A percentile compares a stretch with the other conserved stretches of the same genome.
Evolutionary conservation across 345 rosid genomes (phyloP).

Genomic region (Stellera chamaejasme): DNA sequence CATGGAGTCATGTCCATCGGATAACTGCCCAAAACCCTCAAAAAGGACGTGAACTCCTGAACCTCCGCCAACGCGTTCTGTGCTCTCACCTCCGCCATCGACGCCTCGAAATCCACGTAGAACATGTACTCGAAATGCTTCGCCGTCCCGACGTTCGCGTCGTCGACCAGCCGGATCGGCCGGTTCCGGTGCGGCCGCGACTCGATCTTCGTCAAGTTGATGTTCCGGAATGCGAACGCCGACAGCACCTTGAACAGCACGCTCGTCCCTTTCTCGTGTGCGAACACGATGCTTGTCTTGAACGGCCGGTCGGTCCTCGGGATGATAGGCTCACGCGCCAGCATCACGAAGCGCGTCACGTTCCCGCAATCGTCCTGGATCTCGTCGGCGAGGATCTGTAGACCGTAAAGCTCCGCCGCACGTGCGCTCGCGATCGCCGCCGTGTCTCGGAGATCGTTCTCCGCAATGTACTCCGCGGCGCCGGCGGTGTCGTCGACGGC

Average conservation of each 20-base stretch:
- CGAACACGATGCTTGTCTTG: conserved; percentile 96
- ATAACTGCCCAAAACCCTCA: conserved; percentile 92
- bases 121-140: conserved; percentile 92
- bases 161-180: conserved; percentile 73
- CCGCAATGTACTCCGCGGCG: conserved; percentile 79
- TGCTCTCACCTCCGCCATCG: conserved; percentile 90
- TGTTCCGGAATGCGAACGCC: conserved; percentile 89
- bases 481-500: conserved; percentile 94
- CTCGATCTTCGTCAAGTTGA: conserved; percentile 85
- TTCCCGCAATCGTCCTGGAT: conserved; percentile 90
- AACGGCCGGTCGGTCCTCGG: conserved; percentile 93
- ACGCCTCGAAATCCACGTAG: conserved; percentile 90
- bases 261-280: conserved; percentile 89
- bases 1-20: conserved; percentile 99
- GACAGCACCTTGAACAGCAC: conserved; percentile 87
- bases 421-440: conserved; percentile 94
- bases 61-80: conserved; percentile 97
- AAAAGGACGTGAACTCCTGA: conserved; percentile 97
- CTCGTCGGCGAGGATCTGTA: conserved; percentile 70
- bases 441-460: conserved; percentile 62
- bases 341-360: conserved; percentile 88
- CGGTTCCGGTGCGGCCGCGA: conserved; percentile 85
- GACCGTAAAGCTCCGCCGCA: conserved; percentile 84
- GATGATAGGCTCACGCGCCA: conserved; percentile 94
- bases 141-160: conserved; percentile 66